phyloP scores from a whole-genome alignment of 345 rosid species.

The Hypericum androsaemum region DNA sequence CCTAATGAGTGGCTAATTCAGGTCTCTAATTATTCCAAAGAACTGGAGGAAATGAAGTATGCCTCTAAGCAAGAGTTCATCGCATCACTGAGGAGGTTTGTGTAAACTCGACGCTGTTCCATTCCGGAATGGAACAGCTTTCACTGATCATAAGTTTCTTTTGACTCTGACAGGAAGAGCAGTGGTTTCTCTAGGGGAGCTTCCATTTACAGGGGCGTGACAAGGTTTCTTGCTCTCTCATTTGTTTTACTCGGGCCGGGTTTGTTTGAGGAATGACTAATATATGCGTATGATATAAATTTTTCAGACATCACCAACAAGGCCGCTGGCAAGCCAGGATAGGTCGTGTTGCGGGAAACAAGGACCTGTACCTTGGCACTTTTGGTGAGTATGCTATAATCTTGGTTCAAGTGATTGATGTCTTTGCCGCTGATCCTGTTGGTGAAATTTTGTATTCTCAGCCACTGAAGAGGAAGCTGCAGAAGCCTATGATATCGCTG shows the following conservation, averaged over 20 bases:
- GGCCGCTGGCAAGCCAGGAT: conserved; percentile 99
- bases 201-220: conserved; percentile 89
- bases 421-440: too few relatives aligned
- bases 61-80: conserved; percentile 90
- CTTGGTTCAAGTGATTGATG: too few relatives aligned
- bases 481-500: conserved; percentile 97
- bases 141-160: neutral
- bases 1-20: conserved; percentile 11
- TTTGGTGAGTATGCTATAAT: conserved; percentile 39
- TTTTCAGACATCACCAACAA: conserved; percentile 89
- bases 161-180: conserved; percentile 52
- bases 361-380: conserved; percentile 91
- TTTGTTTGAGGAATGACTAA: neutral
- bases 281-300: neutral
- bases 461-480: conserved; percentile 99
- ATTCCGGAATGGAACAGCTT: neutral
- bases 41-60: conserved; percentile 83
- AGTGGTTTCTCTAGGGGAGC: conserved; percentile 99
- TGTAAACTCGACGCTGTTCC: neutral
- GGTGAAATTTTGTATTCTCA: conserved; percentile 13
- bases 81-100: conserved; percentile 86
- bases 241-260: neutral
- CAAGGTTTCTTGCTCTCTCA: conserved; percentile 34
- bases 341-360: conserved; percentile 97
- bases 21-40: conserved; percentile 62